A percentile compares a stretch with the other conserved stretches of the same genome.
These are phyloP conservation scores for Malania oleifera DNA, from an alignment of 164 flowering plant species.

Conservation along the genomic window DNA sequence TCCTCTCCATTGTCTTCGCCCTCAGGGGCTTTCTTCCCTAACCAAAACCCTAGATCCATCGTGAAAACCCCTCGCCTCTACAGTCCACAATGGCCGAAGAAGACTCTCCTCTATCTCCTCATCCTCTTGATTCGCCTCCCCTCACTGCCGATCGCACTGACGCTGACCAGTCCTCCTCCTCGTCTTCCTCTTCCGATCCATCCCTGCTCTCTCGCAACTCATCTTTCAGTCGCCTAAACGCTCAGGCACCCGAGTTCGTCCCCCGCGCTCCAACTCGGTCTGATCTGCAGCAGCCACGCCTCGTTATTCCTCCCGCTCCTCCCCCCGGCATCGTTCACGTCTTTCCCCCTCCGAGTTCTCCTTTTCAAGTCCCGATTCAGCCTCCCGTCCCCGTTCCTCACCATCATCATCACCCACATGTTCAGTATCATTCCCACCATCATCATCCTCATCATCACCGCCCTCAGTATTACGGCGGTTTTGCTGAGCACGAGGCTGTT, in stretches of 20 bases:
- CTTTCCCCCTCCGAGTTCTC: constrained; percentile 28
- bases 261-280: constrained; percentile 26
- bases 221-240: constrained; percentile 66
- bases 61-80: neutral
- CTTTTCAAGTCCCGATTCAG: constrained; percentile 28
- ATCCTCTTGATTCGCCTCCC: constrained; percentile 19
- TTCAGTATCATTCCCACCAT: constrained; percentile 20
- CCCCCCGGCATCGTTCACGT: constrained; percentile 34
- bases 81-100: constrained; percentile 20
- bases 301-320: constrained; percentile 24
- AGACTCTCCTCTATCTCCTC: neutral
- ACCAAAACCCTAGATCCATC: neutral
- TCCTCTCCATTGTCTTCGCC: constrained; percentile 23
- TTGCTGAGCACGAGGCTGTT: constrained; percentile 27
- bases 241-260: constrained; percentile 79
- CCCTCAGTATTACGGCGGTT: constrained; percentile 8
- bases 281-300: constrained; percentile 22
- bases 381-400: constrained; percentile 7
- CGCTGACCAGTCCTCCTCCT: neutral
- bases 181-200: constrained; percentile 28
- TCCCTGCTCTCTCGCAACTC: constrained; percentile 30
- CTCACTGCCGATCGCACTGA: constrained; percentile 4
- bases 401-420: constrained; percentile 23
- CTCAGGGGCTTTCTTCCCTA: neutral
- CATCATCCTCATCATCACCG: constrained; percentile 21